Evolutionary conservation across 1,139 yeast species (phyloP), one percentile per base, ranked within the genome.

Genomic region (Nakaseomyces uthaithaninus): DNA sequence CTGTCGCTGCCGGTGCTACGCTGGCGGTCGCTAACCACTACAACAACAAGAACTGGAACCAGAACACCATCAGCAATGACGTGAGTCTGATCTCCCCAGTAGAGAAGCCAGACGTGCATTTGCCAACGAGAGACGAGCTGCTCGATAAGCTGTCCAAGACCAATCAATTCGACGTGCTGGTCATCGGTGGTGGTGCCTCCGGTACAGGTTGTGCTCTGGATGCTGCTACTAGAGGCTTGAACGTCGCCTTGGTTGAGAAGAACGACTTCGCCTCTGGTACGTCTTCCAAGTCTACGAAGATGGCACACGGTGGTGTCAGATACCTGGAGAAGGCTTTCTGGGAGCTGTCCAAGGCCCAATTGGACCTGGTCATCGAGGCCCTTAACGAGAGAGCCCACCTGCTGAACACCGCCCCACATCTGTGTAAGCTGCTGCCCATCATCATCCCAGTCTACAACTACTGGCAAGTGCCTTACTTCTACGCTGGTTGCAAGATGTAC

Each of bases 251-350:
- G 45, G 72, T 89, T 47, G 97, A 89, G 64, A 80, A 81, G 58
- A 77, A 77, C 50, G 97, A 89, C 66, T 89, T 82, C 60, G 94
- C 95, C 9, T 70, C 87, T 10, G 96, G 95, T 36, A 89, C 97
- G 12, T 83, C 95, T 3, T 86, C 95, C 24, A 81, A 89, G 57
- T 83, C 94, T n/a, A 89, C 97, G 42, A 89, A 89, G 66, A 84
- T 89, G 79, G 95, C 95, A 35, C 97, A 89, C 60, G 97, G 97
- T 50, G 97, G 97, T 59, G 96, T 89, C 40, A 73, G 97, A 57
- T 89, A 89, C 65, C 74, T 89, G 59, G 97, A 89, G 64, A 89
- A 89, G 68, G 97, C 97, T 27, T 78, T 89, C 54, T 85, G 86
- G 76, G 84, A 80, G 63, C 47, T 89, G 45, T 87, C 94, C 45